A percentile compares a stretch with the other conserved stretches of the same genome.
Conservation (phyloP, 306 rosid genomes). For the Vicia villosa region DNA sequence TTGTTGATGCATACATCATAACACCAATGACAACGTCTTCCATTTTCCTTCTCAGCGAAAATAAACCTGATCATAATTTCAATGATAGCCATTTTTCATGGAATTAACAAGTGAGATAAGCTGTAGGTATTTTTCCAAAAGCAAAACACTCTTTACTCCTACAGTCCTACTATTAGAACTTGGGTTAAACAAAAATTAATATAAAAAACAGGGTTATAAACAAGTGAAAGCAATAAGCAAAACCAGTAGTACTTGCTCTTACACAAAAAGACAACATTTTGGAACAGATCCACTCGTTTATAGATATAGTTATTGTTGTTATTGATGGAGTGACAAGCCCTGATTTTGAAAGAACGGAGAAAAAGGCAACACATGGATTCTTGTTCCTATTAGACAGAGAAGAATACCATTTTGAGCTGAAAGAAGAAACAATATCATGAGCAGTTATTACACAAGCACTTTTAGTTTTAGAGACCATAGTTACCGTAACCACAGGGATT, state of each 20-base stretch:
- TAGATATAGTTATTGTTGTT: slow-evolving; percentile 58
- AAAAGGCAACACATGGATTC: slow-evolving; percentile 25
- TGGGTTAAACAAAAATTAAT: too few relatives aligned
- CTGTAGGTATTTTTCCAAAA: slow-evolving; percentile 7
- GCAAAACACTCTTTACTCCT: too few relatives aligned
- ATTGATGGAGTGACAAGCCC: slow-evolving; percentile 54
- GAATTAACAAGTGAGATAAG: slow-evolving; percentile 20
- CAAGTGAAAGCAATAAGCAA: slow-evolving; percentile 10
- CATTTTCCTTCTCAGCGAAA: slow-evolving; percentile 74
- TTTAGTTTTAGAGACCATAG: slow-evolving; percentile 45
- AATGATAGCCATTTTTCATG: slow-evolving; percentile 28
- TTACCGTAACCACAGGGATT: slow-evolving; percentile 26
- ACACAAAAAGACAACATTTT: slow-evolving; percentile 27
- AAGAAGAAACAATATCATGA: slow-evolving; percentile 18
- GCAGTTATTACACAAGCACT: slow-evolving; percentile 39
- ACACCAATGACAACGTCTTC: slow-evolving; percentile 80
- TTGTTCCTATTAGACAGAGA: slow-evolving; percentile 28
- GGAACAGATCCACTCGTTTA: slow-evolving; percentile 71
- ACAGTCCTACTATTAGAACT: too few relatives aligned
- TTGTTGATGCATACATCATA: slow-evolving; percentile 60
- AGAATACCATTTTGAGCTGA: slow-evolving; percentile 44
- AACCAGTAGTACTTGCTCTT: not conserved
- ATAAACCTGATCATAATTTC: slow-evolving; percentile 54
- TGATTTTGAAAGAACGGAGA: slow-evolving; percentile 36
- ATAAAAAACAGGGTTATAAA: too few relatives aligned